Evolutionary conservation across 1,139 yeast species (phyloP), one percentile per base, ranked within the genome.

Genomic region (Eremothecium gossypii): DNA sequence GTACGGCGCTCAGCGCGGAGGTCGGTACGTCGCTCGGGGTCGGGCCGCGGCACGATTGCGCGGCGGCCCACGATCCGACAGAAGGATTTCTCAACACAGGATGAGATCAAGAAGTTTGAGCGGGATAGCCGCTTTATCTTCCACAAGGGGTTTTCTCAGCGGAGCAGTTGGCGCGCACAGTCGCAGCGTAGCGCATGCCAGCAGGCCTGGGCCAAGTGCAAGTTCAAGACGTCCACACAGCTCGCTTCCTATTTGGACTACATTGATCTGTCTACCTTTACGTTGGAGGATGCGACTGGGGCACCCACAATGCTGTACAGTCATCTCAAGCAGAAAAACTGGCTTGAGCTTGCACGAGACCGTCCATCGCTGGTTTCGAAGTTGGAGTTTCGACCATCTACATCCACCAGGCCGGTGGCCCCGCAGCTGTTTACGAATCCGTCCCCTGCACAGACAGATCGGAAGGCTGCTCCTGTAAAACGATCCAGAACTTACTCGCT

Each of bases 131-230:
- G 42, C 28, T 53, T 53, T 33, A 48, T 57, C 31, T 57, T 57
- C 35, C 61, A 57, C 34, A 50, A 47, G 28, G 61, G 61, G 4
- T 57, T 57, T 33, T 51, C 57, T 27, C 44, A 28, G 28, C 11
- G 33, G 11, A 26, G 20, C 11, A 36, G 28, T 6, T 17, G 23
- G 23, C 23, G 23, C 23, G 23, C 23, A 6, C 23, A 17, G 23
- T 17, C 23, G 6, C 23, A 6, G 23, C 23, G 23, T 3, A 17
- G 23, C 23, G 23, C 23, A 17, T 17, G 23, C 23, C 23, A 17
- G 23, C 23, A 17, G 23, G 23, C 30, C 13, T 17, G 40, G 8
- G 32, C 20, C 8, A 30, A 30, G 8, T 36, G 30, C 9, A 41
- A 40, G 30, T 40, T 38, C 30, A 30, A 42, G 34, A 39, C 33